These are phyloP conservation scores for Wickerhamiella hasegawae DNA, from an alignment of 805 yeast species.

Conservation along the genomic window DNA sequence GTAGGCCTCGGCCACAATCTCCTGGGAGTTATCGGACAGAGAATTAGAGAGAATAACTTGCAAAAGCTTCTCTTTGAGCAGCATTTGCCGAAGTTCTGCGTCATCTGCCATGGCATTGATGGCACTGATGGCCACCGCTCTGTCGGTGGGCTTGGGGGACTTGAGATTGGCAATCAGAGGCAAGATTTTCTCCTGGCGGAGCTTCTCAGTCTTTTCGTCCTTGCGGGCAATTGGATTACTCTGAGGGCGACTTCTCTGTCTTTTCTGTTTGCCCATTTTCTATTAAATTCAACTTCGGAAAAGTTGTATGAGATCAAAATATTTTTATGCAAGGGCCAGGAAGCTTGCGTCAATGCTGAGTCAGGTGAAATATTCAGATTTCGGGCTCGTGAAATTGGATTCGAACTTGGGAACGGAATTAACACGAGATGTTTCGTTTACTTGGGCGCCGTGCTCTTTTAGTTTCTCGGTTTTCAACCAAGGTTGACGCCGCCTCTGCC, in stretches of 20 bases:
- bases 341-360: no score
- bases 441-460: no score
- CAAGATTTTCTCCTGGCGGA: constrained; percentile 39
- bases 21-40: constrained; percentile 52
- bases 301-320: no score
- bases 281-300: no score
- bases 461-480: no score
- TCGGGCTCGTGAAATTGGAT: no score
- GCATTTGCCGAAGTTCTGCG: constrained; percentile 37
- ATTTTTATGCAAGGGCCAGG: no score
- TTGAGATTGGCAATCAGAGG: constrained; percentile 54
- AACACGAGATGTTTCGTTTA: no score
- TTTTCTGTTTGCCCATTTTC: background rate
- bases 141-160: constrained; percentile 51
- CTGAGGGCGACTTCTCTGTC: background rate
- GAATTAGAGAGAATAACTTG: constrained; percentile 46
- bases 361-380: no score
- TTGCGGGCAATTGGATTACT: background rate
- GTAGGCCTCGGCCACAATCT: constrained; percentile 62
- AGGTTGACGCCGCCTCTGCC: constrained; percentile 4
- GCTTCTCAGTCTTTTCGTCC: constrained; percentile 18
- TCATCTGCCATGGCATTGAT: constrained; percentile 61
- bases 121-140: constrained; percentile 61
- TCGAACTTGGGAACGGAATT: no score
- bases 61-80: constrained; percentile 59